A percentile compares a stretch with the other conserved stretches of the same genome.
These are phyloP conservation scores for Penicillium coprophilum DNA, from an alignment of 495 filamentous ascomycete species.

Conservation along the genomic window DNA sequence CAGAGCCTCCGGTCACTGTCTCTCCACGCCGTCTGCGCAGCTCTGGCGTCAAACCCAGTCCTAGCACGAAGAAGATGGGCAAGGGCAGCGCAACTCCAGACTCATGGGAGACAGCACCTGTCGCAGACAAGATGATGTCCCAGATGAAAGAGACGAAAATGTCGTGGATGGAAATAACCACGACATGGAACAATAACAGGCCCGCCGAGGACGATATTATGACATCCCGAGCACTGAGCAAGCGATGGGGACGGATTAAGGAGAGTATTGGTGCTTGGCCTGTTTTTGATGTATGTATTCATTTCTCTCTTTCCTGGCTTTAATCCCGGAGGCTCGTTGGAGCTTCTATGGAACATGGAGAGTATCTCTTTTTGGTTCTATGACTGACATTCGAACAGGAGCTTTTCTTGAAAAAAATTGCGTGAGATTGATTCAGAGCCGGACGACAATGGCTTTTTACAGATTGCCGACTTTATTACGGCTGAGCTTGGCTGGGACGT, in stretches of 20 bases:
- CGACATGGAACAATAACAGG: not conserved
- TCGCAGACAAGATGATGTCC: slow-evolving; percentile 4
- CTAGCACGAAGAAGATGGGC: not conserved
- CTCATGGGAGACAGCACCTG: not conserved
- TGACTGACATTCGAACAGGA: slow-evolving; percentile 1
- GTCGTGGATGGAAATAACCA: not conserved
- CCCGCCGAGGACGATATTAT: not conserved
- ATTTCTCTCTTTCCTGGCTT: not conserved
- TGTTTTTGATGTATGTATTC: slow-evolving; percentile 3
- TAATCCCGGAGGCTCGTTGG: not conserved
- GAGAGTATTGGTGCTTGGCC: not conserved
- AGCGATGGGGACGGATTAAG: not conserved
- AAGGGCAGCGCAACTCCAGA: not conserved
- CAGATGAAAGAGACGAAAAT: not conserved
- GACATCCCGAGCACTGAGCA: not conserved
- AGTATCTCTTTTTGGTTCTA: not conserved
- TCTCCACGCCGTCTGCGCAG: slow-evolving; percentile 1
- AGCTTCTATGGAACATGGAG: not conserved
- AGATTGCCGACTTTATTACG: not conserved
- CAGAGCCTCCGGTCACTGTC: not conserved
- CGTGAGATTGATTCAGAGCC: not conserved
- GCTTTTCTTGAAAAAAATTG: not conserved
- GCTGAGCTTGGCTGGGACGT: not conserved
- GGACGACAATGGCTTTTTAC: not conserved
- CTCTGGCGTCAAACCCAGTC: not conserved